Evolutionary conservation across 257 asterid genomes (phyloP).

Genomic region (Scutellaria minor): DNA sequence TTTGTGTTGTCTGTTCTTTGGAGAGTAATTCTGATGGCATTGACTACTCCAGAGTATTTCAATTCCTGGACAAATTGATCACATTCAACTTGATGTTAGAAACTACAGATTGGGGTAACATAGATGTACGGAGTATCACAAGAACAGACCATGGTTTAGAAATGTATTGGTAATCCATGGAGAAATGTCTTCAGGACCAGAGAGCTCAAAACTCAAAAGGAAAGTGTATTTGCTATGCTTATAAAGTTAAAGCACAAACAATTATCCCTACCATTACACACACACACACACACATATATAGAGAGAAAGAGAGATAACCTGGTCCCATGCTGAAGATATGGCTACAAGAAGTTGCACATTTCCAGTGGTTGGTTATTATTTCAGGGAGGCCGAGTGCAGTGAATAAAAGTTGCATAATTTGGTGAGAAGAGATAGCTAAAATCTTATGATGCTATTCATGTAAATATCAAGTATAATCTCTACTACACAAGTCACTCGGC

Average conservation of each 20-base stretch:
- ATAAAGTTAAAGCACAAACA: too few species aligned
- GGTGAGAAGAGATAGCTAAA: too few species aligned
- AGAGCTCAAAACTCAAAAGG: neutral
- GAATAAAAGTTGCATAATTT: too few species aligned
- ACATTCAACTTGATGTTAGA: neutral
- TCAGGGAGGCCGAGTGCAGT: too few species aligned
- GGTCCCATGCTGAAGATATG: neutral
- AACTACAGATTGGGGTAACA: neutral
- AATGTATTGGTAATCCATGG: neutral
- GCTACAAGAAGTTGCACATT: neutral
- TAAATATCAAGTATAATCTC: too few species aligned
- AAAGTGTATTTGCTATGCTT: too few species aligned
- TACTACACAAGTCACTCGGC: too few species aligned
- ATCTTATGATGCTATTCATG: too few species aligned
- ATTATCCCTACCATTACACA: neutral
- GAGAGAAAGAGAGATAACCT: conserved; percentile 5
- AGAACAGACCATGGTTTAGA: neutral
- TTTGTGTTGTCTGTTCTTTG: too few species aligned
- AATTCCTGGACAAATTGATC: neutral
- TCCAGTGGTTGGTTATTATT: neutral
- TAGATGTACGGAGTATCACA: neutral
- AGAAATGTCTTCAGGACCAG: neutral
- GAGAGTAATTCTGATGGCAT: too few species aligned
- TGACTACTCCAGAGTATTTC: neutral
- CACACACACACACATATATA: neutral